Conservation (phyloP, 805 yeast species). For the Priceomyces carsonii region DNA sequence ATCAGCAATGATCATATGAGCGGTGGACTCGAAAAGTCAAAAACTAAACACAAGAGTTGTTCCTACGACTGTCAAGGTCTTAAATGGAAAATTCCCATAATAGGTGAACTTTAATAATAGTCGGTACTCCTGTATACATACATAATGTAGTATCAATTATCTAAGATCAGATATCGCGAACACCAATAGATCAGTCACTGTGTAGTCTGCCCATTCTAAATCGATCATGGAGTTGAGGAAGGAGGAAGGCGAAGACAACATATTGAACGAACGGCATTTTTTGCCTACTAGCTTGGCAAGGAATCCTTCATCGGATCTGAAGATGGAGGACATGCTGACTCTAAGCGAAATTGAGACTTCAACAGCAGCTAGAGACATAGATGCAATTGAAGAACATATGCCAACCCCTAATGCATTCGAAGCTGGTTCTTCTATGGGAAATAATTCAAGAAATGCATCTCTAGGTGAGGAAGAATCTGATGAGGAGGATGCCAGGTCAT, state of each 20-base stretch:
- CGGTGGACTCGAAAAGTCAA: too few species aligned
- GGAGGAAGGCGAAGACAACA: too few species aligned
- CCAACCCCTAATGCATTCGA: not conserved
- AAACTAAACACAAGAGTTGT: constrained; percentile 18
- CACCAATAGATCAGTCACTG: too few species aligned
- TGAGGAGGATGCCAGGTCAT: constrained; percentile 15
- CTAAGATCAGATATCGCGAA: not conserved
- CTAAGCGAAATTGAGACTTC: not conserved
- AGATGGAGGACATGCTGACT: too few species aligned
- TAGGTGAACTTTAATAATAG: constrained; percentile 29
- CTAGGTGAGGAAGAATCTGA: constrained; percentile 15
- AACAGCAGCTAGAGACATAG: not conserved
- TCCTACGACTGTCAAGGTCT: constrained; percentile 37
- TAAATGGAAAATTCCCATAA: constrained; percentile 44
- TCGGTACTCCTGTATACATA: not conserved
- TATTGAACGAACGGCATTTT: too few species aligned
- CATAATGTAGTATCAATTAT: not conserved
- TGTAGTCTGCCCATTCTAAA: too few species aligned
- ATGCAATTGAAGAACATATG: not conserved
- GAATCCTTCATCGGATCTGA: too few species aligned
- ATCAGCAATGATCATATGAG: not conserved
- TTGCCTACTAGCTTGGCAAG: too few species aligned
- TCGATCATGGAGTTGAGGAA: too few species aligned
- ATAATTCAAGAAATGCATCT: too few species aligned
- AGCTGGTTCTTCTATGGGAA: not conserved